These are phyloP conservation scores for Psilocybe cubensis DNA, from an alignment of 768 basidiomycete genomes.

Conservation along the genomic window DNA sequence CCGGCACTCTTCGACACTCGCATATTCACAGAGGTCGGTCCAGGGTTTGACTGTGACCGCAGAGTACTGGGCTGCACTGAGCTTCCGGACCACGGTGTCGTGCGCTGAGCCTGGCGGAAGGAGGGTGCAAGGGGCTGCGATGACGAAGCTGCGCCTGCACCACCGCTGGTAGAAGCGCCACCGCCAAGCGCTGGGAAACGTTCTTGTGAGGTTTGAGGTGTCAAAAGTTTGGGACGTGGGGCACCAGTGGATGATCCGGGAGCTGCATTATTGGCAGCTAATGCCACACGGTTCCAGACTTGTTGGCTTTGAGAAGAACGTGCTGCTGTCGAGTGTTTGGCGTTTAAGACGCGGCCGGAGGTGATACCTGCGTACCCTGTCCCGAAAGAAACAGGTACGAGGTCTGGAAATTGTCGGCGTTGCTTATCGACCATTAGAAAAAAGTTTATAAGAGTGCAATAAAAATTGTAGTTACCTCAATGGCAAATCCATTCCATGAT, in stretches of 20 bases:
- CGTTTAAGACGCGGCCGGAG: slow-evolving; percentile 82
- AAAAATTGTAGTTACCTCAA: slow-evolving; percentile 59
- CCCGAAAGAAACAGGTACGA: slow-evolving; percentile 60
- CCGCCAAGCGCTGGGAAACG: slow-evolving; percentile 39
- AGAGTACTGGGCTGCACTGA: slow-evolving; percentile 25
- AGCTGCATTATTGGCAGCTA: slow-evolving; percentile 63
- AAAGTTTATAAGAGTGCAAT: not conserved
- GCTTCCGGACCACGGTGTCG: slow-evolving; percentile 64
- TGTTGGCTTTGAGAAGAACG: slow-evolving; percentile 64
- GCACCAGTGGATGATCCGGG: slow-evolving; percentile 24
- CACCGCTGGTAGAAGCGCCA: slow-evolving; percentile 16
- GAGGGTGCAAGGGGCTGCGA: slow-evolving; percentile 27
- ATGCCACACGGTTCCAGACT: slow-evolving; percentile 87
- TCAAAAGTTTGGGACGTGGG: slow-evolving; percentile 8
- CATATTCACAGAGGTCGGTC: slow-evolving; percentile 5
- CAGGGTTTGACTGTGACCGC: slow-evolving; percentile 14
- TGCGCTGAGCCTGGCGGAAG: slow-evolving; percentile 51
- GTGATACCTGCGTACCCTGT: slow-evolving; percentile 79
- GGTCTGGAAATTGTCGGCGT: slow-evolving; percentile 84
- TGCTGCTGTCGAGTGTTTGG: slow-evolving; percentile 72
- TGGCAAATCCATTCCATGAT: slow-evolving; percentile 84
- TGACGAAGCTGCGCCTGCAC: slow-evolving; percentile 9
- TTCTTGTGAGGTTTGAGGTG: slow-evolving; percentile 25
- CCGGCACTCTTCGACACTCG: slow-evolving; percentile 1
- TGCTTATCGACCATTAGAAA: slow-evolving; percentile 48